A percentile compares a stretch with the other conserved stretches of the same genome.
phyloP scores from a whole-genome alignment of 345 rosid genomes.

The Gossypium longicalyx region DNA sequence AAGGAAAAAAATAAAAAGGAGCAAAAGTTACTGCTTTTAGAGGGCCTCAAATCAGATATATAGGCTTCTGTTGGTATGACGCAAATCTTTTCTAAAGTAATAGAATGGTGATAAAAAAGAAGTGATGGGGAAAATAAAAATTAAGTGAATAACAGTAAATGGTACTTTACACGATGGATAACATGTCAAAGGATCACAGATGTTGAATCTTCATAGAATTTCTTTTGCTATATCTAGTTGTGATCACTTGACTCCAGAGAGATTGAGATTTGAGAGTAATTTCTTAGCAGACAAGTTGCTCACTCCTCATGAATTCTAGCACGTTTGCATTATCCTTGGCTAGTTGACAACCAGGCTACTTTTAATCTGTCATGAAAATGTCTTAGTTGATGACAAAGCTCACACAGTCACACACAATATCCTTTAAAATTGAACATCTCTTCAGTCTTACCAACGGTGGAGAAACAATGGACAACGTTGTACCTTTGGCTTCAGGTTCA shows the following conservation, averaged over 20 bases:
- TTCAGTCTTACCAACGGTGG: not conserved
- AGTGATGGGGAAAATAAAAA: not conserved
- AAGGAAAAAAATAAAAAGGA: not conserved
- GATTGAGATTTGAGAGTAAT: not conserved
- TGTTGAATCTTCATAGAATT: not conserved
- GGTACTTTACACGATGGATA: constrained; percentile 48
- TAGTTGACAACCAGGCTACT: not conserved
- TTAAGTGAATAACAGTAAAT: not conserved
- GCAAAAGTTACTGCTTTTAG: not conserved
- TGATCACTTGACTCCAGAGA: not conserved
- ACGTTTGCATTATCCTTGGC: constrained; percentile 1
- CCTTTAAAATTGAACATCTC: not conserved
- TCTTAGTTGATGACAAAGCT: not conserved
- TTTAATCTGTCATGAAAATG: not conserved
- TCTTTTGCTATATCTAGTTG: not conserved
- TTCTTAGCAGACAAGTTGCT: constrained; percentile 1
- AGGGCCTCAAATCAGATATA: not conserved
- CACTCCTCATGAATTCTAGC: not conserved
- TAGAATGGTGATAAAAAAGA: not conserved
- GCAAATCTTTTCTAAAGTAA: not conserved
- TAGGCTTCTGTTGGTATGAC: not conserved
- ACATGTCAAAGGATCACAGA: constrained; percentile 22
- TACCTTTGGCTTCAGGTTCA: not conserved
- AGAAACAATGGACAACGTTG: not conserved
- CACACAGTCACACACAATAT: too few relatives aligned